Percentiles rank a stretch among this genome's conserved stretches.
These are phyloP conservation scores for Rubia peregrina DNA, from an alignment of 305 asterid genomes.

Conservation along the genomic window DNA sequence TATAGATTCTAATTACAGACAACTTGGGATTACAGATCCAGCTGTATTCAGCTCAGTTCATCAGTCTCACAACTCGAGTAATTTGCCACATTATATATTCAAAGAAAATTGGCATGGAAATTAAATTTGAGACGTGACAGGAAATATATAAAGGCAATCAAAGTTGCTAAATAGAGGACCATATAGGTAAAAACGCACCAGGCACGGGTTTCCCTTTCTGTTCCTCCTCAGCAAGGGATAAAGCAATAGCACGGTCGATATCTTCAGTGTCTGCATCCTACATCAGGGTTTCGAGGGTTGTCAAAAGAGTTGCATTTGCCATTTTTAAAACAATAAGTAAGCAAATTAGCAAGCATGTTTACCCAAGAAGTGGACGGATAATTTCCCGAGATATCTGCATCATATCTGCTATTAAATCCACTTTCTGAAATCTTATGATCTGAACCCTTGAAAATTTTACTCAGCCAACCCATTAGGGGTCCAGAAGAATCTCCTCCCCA, in stretches of 20 bases:
- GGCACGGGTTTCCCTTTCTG: slow-evolving; percentile 43
- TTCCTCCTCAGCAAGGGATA: slow-evolving; percentile 79
- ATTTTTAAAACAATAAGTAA: neutral
- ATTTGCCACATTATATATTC: neutral
- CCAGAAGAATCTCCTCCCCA: neutral
- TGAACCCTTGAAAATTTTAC: slow-evolving; percentile 74
- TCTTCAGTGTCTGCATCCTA: slow-evolving; percentile 69
- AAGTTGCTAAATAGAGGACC: neutral
- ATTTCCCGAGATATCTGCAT: slow-evolving; percentile 42
- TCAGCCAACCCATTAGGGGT: slow-evolving; percentile 78
- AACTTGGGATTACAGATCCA: neutral
- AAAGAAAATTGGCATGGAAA: neutral
- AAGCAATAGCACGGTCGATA: slow-evolving; percentile 79
- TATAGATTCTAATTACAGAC: neutral
- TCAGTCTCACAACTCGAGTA: slow-evolving; percentile 1
- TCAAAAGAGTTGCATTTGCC: neutral
- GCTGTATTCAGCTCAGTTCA: neutral
- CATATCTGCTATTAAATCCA: slow-evolving; percentile 47
- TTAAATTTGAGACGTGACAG: neutral
- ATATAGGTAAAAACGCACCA: slow-evolving; percentile 39
- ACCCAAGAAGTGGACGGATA: slow-evolving; percentile 65
- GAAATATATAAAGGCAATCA: neutral
- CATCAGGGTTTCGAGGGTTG: slow-evolving; percentile 17
- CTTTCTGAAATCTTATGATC: slow-evolving; percentile 62
- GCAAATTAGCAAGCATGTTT: slow-evolving; percentile 16